Evolutionary conservation across 768 basidiomycete genomes (phyloP), one percentile per base, ranked within the genome.

Genomic region (Leccinum obscurum): DNA sequence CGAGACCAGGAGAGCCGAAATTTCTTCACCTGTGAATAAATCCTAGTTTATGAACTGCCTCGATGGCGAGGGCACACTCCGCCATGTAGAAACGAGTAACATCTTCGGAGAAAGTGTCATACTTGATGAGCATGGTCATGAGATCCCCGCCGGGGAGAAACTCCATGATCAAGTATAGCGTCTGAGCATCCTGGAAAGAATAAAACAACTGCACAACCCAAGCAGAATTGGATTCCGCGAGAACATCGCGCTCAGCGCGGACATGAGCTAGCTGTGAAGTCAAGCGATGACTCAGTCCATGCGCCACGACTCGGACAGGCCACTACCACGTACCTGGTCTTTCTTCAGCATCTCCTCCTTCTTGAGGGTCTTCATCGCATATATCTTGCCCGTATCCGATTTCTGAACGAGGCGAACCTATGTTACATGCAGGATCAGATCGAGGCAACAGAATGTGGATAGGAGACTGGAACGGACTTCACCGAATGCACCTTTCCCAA

Each of bases 111-210:
- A 98, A 98, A 0, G 95, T 97, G 72, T 98, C 97, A 76, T 98
- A 98, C 77, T 98, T 98, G 82, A 98, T 98, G 60, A 98, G 81
- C 96, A 98, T 98, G 4, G 95, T 97, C 97, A 99, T 98, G 62
- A 98, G 81, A 73, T 99, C 97, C 34, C 97, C 97, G 51, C 97
- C 97, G 57, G 96, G 95, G 51, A 99, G 81, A 76, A 96, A 99
- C 77, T 98, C 97, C 97, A 98, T 98, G 79, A 98, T 91, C 57
- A 99, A 82, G 77, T 98, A 99, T 26, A 99, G 84, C 67, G 90
- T 93, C 55, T 88, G 79, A 2, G 90, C 78, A 72, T 98, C 97
- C 73, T 98, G 97, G 80, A 98, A 98, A n/a, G 95, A 97, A 76
- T 96, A 98, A 77, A 84, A 98, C 22, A 98, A 83, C 70, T 97